Base-by-base conservation (phyloP, 805 yeast species). In the Kregervanrija delftensis region DNA sequence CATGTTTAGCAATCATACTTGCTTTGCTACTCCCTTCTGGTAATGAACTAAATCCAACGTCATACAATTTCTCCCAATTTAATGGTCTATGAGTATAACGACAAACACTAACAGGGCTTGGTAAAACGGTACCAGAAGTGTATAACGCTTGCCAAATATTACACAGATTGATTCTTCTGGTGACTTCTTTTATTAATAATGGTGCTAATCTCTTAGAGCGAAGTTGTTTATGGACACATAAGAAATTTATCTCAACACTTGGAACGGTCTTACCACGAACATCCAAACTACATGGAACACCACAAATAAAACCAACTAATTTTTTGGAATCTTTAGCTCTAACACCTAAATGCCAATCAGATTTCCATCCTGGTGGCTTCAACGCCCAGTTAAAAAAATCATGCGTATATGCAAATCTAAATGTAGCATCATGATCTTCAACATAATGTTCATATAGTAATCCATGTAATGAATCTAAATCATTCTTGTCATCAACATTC, bases 151-250 rank as follows among this genome's bases (percentile, higher is more conserved):
- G 97, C 96, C 97, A 93, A 48, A 90, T 85, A 47, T 86, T 78
- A 37, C 74, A 72, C 50, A 77, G 74, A 65, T 93, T 91, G 51
- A 93, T 93, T 54, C 98, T 75, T 60, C 99, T 76, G 4, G 98
- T 93, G 52, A 93, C 84, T 65, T 93, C 99, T 58, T 86, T 86
- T 64, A 93, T 93, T 57, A 93, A 70, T 11, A 93, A 85, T 1
- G 99, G 99, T 1, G 99, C 90, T 60, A 93, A 73, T 56, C 99
- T 80, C 64, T 93, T 93, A n/a, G 88, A 74, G 60, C 99, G 76
- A 53, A 93, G 73, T 64, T 91, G 87, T 67, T 93, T 93, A 67
- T 93, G 99, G 41, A 93, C 86, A 60, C 96, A 88, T 56, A 93
- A 69, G 64, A 93, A 93, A 66, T 93, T 93, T 67, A 93, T 88